Evolutionary conservation across 139 green algal genomes (phyloP).

Genomic region (Chlorella sp.): DNA sequence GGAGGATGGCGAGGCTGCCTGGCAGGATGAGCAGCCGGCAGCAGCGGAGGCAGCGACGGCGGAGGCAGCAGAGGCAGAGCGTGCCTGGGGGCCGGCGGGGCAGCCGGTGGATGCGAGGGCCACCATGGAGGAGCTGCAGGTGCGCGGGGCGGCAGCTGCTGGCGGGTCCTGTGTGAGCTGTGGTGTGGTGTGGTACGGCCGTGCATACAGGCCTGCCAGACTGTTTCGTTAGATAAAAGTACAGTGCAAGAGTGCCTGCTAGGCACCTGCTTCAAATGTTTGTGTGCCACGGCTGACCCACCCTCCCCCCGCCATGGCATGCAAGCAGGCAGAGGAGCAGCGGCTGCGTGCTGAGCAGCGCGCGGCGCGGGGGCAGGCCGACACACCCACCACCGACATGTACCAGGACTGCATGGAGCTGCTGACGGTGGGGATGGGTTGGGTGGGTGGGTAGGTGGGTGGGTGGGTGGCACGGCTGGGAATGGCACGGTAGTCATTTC

Average conservation of each 20-base stretch:
- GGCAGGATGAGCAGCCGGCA: neutral
- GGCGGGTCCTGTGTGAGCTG: too few species aligned
- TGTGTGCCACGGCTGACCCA: too few species aligned
- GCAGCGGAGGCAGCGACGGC: neutral
- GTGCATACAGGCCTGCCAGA: too few species aligned
- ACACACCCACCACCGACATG: conserved; percentile 63
- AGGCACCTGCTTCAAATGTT: too few species aligned
- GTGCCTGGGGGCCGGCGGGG: neutral
- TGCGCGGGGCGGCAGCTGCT: too few species aligned
- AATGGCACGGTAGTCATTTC: neutral
- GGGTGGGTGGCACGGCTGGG: neutral
- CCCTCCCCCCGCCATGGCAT: too few species aligned
- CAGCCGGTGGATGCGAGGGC: conserved; percentile 32
- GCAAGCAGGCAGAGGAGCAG: conserved; percentile 28
- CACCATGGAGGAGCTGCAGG: conserved; percentile 41
- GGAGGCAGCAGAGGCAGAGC: neutral
- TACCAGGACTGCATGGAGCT: conserved; percentile 36
- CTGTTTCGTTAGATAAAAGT: too few species aligned
- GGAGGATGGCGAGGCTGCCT: conserved; percentile 3
- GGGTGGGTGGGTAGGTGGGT: neutral
- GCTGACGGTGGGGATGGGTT: neutral
- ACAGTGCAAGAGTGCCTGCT: too few species aligned
- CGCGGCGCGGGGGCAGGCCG: conserved; percentile 40
- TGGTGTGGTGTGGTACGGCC: too few species aligned
- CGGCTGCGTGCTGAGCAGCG: conserved; percentile 33